Base-by-base conservation (phyloP, 345 rosid species). In the Clarkia xantiana region DNA sequence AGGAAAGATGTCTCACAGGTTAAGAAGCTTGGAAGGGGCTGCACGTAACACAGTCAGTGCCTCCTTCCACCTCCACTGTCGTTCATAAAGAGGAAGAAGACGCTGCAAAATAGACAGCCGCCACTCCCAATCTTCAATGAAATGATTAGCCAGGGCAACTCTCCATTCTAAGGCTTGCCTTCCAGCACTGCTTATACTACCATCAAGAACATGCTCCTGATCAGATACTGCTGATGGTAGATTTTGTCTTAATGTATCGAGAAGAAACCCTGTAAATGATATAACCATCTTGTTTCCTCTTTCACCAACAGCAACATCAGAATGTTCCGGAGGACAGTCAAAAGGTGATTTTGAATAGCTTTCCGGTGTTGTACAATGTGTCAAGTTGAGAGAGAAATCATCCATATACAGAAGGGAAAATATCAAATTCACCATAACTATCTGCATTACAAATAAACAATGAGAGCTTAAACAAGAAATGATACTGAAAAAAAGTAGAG, bases 101-200 rank as follows among this genome's bases (percentile, higher is more conserved):
- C 71, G 81, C 72, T 86, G 94, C 78, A 90, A 79, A 65, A 86
- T 66, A 55, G 97, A 79, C 63, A 90, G 63, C 45, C 97, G 76
- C 97, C 97, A 90, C 61, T 86, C 84, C 88, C 91, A 83, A 68
- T 90, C 97, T 64, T 90, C 97, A 70, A 86, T 71, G 59, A 86
- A 86, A 60, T 62, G 73, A 66, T 60, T 81, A 56, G 81, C 80
- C 59, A 69, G 47, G 44, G 91, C 67, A 56, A 79, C 72, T 76
- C 86, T 81, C 97, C 97, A 86, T 62, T 90, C 97, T 62, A 90
- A 73, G 45, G 97, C 96, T 57, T 73, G 82, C 62, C 64, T 83
- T 64, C 71, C 81, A 57, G 67, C 76, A 38, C 53, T 52, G 68
- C 68, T 77, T 56, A 69, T 63, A 46, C 65, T 73, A 53, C 69